Conservation (phyloP, 176 grass and related monocot genomes). For the Musa troglodytarum region DNA sequence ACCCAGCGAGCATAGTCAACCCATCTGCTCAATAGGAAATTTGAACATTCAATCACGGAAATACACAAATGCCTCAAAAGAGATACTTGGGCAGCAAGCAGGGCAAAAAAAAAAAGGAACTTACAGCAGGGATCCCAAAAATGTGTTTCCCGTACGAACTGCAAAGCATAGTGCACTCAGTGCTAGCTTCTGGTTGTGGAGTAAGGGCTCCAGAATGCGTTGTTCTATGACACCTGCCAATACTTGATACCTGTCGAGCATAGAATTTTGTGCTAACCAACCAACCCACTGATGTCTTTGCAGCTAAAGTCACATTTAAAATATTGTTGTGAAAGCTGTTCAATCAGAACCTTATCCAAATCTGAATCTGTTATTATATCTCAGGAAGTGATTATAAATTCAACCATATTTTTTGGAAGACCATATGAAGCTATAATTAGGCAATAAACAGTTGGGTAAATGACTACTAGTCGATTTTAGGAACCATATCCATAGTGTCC, state of each 20-base stretch:
- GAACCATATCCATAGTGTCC: too few species aligned
- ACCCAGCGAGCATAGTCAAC: constrained; percentile 15
- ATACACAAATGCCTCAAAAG: not conserved
- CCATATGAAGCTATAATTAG: too few species aligned
- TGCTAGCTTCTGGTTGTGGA: constrained; percentile 62
- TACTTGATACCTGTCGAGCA: constrained; percentile 67
- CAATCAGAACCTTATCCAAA: too few species aligned
- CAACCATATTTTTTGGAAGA: too few species aligned
- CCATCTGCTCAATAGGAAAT: constrained; percentile 1
- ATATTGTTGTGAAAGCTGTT: too few species aligned
- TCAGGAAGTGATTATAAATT: too few species aligned
- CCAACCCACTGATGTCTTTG: not conserved
- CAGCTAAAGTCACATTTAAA: too few species aligned
- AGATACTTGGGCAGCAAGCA: not conserved
- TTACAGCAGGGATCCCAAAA: constrained; percentile 89
- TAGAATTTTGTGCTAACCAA: constrained; percentile 4
- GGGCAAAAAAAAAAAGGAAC: not conserved
- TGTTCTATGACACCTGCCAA: constrained; percentile 92
- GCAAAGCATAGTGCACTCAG: constrained; percentile 83
- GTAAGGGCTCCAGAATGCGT: constrained; percentile 74
- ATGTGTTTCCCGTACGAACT: constrained; percentile 91
- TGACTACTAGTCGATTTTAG: too few species aligned
- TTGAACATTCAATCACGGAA: not conserved
- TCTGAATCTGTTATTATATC: too few species aligned
- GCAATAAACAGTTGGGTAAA: too few species aligned